Conservation (phyloP, 768 basidiomycete species). For the Termitomyces sp. region DNA sequence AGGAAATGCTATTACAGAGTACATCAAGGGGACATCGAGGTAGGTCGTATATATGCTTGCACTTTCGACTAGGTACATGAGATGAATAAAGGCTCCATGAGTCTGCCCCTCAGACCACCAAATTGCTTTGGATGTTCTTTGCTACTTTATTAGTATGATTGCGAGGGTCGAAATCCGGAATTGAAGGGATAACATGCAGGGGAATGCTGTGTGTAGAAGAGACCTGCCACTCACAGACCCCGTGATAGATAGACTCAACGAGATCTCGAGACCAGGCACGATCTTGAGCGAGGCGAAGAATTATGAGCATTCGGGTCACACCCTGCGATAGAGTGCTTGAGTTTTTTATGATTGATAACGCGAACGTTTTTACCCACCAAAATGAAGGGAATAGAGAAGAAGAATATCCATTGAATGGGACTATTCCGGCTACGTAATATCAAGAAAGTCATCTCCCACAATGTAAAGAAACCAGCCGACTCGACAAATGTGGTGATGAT, state of each 20-base stretch:
- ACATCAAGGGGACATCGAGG: background rate
- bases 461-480: constrained; percentile 30
- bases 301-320: constrained; percentile 14
- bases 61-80: background rate
- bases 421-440: constrained; percentile 17
- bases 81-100: background rate
- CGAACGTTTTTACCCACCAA: constrained; percentile 18
- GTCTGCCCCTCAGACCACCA: background rate
- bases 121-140: background rate
- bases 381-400: constrained; percentile 24
- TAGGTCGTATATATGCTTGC: background rate
- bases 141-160: background rate
- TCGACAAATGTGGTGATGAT: constrained; percentile 30
- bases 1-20: too few species aligned
- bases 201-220: constrained; percentile 18
- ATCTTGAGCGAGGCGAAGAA: constrained; percentile 17
- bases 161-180: constrained; percentile 2
- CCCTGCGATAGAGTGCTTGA: constrained; percentile 3
- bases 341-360: background rate
- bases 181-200: constrained; percentile 10
- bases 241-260: constrained; percentile 12
- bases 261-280: constrained; percentile 20
- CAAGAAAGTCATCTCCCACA: constrained; percentile 27
- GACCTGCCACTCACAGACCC: constrained; percentile 17
- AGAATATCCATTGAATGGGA: constrained; percentile 24